Conservation (phyloP, 768 basidiomycete species). For the Lentinula raphanica region DNA sequence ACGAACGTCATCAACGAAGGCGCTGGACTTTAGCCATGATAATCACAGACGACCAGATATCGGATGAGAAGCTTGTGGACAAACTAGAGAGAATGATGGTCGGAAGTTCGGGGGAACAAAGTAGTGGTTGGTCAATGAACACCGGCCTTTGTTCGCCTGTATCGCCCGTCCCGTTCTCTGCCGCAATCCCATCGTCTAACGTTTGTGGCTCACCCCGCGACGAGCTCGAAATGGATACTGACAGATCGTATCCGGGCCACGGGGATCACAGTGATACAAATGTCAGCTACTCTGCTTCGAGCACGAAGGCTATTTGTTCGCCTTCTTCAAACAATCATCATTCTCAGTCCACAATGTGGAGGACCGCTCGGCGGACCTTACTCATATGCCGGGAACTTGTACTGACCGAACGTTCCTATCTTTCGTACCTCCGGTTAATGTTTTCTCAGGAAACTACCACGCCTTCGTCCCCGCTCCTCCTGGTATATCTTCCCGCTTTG, state of each 20-base stretch:
- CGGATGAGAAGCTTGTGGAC: constrained; percentile 31
- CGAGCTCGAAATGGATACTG: neutral
- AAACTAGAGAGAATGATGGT: constrained; percentile 22
- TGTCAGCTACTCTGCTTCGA: too few species aligned
- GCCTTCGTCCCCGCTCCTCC: constrained; percentile 48
- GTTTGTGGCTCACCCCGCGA: neutral
- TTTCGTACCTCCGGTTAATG: neutral
- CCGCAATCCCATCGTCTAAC: neutral
- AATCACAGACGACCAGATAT: constrained; percentile 32
- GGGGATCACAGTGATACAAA: neutral
- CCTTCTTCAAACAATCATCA: neutral
- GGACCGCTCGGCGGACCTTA: neutral
- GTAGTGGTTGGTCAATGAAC: neutral
- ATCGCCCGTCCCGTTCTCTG: neutral
- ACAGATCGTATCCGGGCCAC: neutral
- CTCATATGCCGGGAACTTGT: constrained; percentile 5
- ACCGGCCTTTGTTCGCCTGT: neutral
- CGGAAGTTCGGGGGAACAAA: neutral
- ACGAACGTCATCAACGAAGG: neutral
- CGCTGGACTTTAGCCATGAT: constrained; percentile 29
- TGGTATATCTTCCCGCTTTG: constrained; percentile 45
- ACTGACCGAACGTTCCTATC: constrained; percentile 2
- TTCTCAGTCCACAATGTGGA: neutral
- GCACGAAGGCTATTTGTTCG: neutral
- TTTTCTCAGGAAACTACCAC: constrained; percentile 25